phyloP scores from a whole-genome alignment of 1,284 basidiomycete species.

The Gomphus sp. region DNA sequence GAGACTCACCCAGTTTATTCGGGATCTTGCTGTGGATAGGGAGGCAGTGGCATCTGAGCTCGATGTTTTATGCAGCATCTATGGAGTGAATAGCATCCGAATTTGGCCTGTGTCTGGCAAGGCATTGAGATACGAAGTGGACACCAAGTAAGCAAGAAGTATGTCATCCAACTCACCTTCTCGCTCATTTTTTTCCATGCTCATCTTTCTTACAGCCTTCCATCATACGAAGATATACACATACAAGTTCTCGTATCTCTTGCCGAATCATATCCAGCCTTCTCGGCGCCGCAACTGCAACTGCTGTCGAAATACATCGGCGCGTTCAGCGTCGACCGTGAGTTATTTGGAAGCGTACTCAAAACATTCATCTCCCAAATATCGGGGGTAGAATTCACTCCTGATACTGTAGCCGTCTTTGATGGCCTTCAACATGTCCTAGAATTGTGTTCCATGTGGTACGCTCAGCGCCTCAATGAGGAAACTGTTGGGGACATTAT shows the following conservation, averaged over 20 bases:
- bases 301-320: constrained; percentile 83
- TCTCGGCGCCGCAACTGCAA: constrained; percentile 73
- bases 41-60: constrained; percentile 59
- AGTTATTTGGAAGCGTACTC: constrained; percentile 68
- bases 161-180: constrained; percentile 4
- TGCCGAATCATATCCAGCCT: constrained; percentile 60
- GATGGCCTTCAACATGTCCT: constrained; percentile 79
- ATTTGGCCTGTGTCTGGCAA: constrained; percentile 35
- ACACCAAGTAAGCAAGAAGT: constrained; percentile 30
- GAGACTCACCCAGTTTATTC: constrained; percentile 38
- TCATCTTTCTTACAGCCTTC: constrained; percentile 32
- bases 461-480: constrained; percentile 49
- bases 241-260: constrained; percentile 69
- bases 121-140: constrained; percentile 58
- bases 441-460: constrained; percentile 62
- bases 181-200: constrained; percentile 11
- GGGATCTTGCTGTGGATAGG: constrained; percentile 36
- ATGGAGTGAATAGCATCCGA: constrained; percentile 57
- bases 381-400: constrained; percentile 60
- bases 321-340: constrained; percentile 60
- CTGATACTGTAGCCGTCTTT: constrained; percentile 76
- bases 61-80: constrained; percentile 79
- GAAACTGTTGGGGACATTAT: constrained; percentile 48
- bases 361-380: constrained; percentile 74
- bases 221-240: constrained; percentile 47